Percentiles rank a stretch among this genome's conserved stretches.
These are phyloP conservation scores for Aspergillus neoniger DNA, from an alignment of 2,329 filamentous ascomycete species.

Conservation along the genomic window DNA sequence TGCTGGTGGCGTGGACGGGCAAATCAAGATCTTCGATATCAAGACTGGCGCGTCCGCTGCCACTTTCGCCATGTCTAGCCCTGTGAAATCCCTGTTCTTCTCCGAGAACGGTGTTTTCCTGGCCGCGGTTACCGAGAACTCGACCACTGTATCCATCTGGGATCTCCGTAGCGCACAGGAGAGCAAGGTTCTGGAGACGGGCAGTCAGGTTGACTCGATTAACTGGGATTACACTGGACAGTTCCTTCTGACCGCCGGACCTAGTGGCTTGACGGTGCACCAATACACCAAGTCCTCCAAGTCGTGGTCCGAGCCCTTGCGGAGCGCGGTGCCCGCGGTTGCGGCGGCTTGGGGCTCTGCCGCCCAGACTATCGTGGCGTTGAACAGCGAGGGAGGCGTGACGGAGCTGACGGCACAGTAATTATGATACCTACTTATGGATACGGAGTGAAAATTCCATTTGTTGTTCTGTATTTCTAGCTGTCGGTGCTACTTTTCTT, in stretches of 20 bases:
- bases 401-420: slow-evolving; percentile 66
- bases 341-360: slow-evolving; percentile 75
- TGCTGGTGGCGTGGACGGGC: slow-evolving; percentile 74
- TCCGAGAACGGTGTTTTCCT: slow-evolving; percentile 98
- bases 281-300: slow-evolving; percentile 87
- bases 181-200: slow-evolving; percentile 83
- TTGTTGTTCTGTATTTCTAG: slow-evolving; percentile 28
- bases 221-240: slow-evolving; percentile 95
- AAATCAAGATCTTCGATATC: slow-evolving; percentile 87
- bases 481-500: slow-evolving; percentile 15
- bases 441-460: slow-evolving; percentile 11
- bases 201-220: slow-evolving; percentile 72
- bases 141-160: slow-evolving; percentile 80
- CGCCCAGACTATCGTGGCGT: slow-evolving; percentile 71
- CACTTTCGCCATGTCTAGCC: slow-evolving; percentile 65
- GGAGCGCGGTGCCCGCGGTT: slow-evolving; percentile 71
- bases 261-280: slow-evolving; percentile 79
- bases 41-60: slow-evolving; percentile 76
- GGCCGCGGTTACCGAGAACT: slow-evolving; percentile 75
- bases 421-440: slow-evolving; percentile 32
- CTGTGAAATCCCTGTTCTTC: slow-evolving; percentile 77
- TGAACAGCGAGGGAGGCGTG: slow-evolving; percentile 74
- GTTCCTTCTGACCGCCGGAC: slow-evolving; percentile 80
- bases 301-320: slow-evolving; percentile 83
- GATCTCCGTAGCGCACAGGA: slow-evolving; percentile 83